Base-by-base conservation (phyloP, 2,329 filamentous ascomycete genomes). In the Colletotrichum caudatum region DNA sequence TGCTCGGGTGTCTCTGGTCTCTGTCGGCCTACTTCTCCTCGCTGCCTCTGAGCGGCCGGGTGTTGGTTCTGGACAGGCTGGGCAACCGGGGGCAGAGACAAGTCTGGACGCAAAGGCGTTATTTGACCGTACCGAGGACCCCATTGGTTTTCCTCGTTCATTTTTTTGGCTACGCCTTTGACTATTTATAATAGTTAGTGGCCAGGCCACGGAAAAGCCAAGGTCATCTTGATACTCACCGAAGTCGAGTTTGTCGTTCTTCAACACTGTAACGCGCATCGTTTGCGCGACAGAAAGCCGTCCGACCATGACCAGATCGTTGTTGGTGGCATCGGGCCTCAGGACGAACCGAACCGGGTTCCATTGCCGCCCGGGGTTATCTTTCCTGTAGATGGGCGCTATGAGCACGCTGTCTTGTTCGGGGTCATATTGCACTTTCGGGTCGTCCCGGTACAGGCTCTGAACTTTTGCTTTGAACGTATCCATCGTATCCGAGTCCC, bases 261-360 rank as follows among this genome's bases (percentile, higher is more conserved):
- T 9, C 9, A 74, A 39, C 9, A 77, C 16, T 0, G 67, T 59
- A 11, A 79, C 65, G 1, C 35, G 33, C 33, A 80, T 66, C 1
- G 74, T 51, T 3, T 73, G 73, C 20, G 77, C 74, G 2, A 75
- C 72, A 46, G 80, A 74, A 26, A 74, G 75, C 26, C 78, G 75
- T 18, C 72, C 70, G 23, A 80, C 77, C 69, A 74, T 74, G 14
- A 60, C 41, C 77, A 79, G 77, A 12, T 76, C 76, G 0, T 70
- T 37, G n/a, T 78, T 72, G 6, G 74, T 74, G 18, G 77, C 79
- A 5, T 78, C 65, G 3, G 46, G 18, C 8, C 69, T 66, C 3
- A 81, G 73, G n/a, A 73, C 62, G 48, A 69, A 74, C 3, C 23
- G 54, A 14, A 48, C 11, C 8, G 59, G 33, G 26, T 64, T 60